Base-by-base conservation (phyloP, 108 stramenopile species). In the Pelagomonas calceolata region DNA sequence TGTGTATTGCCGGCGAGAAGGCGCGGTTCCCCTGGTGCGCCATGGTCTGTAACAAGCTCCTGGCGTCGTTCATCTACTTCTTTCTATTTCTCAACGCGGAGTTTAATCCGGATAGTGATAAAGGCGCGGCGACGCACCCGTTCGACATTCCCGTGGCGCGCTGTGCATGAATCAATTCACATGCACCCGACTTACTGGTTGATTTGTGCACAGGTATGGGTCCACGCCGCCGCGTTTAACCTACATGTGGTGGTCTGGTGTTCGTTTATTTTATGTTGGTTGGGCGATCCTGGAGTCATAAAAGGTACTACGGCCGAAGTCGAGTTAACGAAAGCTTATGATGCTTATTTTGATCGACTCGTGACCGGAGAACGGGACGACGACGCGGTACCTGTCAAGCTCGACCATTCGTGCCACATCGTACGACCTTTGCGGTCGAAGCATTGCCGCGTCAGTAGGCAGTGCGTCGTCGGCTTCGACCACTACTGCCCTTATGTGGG, bases 401-500 rank as follows among this genome's bases (percentile, higher is more conserved):
- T 96, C n/a, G 98, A 95, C 74, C 93, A 95, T 74, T 88, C 94
- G 12, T 99, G 98, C 78, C 87, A 91, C 65, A 86, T 99, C 74
- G 92, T 84, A 30, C 85, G 87, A 44, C 98, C 96, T 10, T 76
- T 89, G 17, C 86, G 96, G 64, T 92, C 94, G 51, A 97, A 97
- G 75, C 96, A 99, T 81, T 94, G 93, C 76, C 84, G 92, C 30
- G 88, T 88, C 60, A 79, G 82, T 31, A 71, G 90, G 36, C 78
- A 87, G 68, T 99, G 98, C 75, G 91, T 98, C 31, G 78, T 91
- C 32, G 37, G 89, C 63, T 99, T 98, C 82, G 98, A 99, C 81
- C 98, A 99, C 81, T 94, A 95, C 82, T 99, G 98, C 76, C 94
- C 96, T 30, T 99, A 95, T 75, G 90, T 98, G 31, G 92, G 92